phyloP scores from a whole-genome alignment of 257 asterid species.

The Fraxinus pennsylvanica region DNA sequence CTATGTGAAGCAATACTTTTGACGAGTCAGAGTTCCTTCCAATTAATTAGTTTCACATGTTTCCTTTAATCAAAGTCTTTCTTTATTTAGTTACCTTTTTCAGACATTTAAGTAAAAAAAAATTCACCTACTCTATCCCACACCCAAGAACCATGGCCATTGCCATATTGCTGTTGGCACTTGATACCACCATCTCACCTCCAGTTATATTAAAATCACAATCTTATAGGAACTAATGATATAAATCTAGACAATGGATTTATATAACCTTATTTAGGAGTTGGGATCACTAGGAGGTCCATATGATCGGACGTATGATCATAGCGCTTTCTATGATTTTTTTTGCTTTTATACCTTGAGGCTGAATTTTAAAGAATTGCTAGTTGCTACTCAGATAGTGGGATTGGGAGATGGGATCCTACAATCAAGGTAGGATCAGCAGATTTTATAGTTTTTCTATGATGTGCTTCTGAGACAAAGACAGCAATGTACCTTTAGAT shows the following conservation, averaged over 20 bases:
- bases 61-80: neutral
- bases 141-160: neutral
- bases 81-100: neutral
- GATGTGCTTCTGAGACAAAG: neutral
- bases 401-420: neutral
- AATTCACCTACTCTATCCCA: neutral
- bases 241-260: neutral
- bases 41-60: neutral
- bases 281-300: neutral
- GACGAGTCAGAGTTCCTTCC: neutral
- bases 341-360: neutral
- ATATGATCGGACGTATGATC: too few relatives aligned
- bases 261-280: neutral
- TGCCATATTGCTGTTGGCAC: neutral
- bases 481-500: neutral
- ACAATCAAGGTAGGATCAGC: neutral
- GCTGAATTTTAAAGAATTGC: neutral
- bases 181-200: neutral
- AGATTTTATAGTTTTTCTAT: neutral
- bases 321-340: too few relatives aligned
- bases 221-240: neutral
- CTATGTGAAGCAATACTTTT: neutral
- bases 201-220: neutral
- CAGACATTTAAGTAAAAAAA: neutral
- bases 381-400: neutral